These are phyloP conservation scores for Sclerotinia sclerotiorum DNA, from an alignment of 2,329 filamentous ascomycete species.

Conservation along the genomic window DNA sequence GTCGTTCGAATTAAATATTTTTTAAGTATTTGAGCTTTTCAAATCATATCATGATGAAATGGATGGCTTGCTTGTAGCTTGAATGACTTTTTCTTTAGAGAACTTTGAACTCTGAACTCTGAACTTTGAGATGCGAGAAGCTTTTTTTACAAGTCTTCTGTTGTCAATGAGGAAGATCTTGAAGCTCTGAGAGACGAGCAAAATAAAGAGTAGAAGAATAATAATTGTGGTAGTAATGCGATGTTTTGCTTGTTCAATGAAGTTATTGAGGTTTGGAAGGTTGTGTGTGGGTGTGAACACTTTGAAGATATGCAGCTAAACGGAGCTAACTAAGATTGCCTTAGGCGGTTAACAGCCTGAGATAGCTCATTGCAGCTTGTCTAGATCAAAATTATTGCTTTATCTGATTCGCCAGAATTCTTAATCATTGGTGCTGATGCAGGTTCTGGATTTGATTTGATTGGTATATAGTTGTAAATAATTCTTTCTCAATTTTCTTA, in stretches of 20 bases:
- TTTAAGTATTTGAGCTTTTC: background rate
- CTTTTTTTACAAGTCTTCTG: background rate
- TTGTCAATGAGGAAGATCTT: background rate
- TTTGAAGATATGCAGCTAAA: constrained; percentile 1
- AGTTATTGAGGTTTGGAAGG: background rate
- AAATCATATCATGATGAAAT: constrained; percentile 3
- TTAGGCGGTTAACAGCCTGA: background rate
- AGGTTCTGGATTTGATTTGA: background rate
- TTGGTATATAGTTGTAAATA: background rate
- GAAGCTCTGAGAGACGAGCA: background rate
- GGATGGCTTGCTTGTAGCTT: background rate
- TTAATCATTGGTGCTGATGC: background rate
- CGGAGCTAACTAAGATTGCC: background rate
- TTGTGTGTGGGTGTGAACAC: constrained; percentile 2
- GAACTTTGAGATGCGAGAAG: background rate
- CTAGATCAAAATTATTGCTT: background rate
- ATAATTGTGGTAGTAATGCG: background rate
- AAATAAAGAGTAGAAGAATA: background rate
- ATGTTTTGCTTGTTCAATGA: background rate
- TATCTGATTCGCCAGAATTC: background rate
- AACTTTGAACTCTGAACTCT: background rate
- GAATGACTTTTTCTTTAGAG: background rate
- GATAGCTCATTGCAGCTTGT: background rate
- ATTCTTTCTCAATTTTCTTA: background rate
- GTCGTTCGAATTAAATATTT: background rate